Percentiles rank a stretch among this genome's conserved stretches.
Evolutionary conservation across 1,284 basidiomycete species (phyloP).

Genomic region (Psilocybe mexicana): DNA sequence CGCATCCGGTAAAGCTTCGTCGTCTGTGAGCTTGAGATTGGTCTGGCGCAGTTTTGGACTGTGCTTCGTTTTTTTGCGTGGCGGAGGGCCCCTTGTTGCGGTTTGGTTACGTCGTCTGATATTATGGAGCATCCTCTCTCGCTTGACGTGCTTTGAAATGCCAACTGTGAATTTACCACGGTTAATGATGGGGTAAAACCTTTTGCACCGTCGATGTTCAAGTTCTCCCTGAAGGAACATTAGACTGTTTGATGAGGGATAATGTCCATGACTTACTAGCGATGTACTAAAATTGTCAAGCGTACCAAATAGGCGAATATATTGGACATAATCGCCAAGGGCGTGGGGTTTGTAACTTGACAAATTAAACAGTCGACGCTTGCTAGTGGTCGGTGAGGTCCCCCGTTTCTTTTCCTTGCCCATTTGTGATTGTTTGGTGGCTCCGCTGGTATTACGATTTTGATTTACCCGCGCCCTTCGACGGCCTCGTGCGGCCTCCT

Average conservation of each 20-base stretch:
- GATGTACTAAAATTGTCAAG: constrained; percentile 23
- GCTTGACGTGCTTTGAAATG: neutral
- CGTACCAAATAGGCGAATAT: constrained; percentile 22
- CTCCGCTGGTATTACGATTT: neutral
- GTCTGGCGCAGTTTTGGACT: too few relatives aligned
- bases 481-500: constrained; percentile 25
- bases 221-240: constrained; percentile 33
- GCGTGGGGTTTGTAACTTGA: constrained; percentile 28
- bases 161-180: constrained; percentile 1
- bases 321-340: constrained; percentile 23
- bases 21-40: constrained; percentile 8
- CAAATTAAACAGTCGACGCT: constrained; percentile 20
- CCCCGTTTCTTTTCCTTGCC: too few relatives aligned
- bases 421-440: neutral
- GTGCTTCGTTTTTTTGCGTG: neutral
- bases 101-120: neutral
- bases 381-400: too few relatives aligned
- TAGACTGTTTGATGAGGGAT: constrained; percentile 14
- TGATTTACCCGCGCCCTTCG: constrained; percentile 12
- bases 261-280: constrained; percentile 13
- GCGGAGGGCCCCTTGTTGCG: neutral
- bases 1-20: constrained; percentile 7
- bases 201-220: constrained; percentile 37
- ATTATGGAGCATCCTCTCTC: constrained; percentile 2
- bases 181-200: constrained; percentile 7